These are phyloP conservation scores for Amanita exitialis DNA, from an alignment of 768 basidiomycete species.

Conservation along the genomic window DNA sequence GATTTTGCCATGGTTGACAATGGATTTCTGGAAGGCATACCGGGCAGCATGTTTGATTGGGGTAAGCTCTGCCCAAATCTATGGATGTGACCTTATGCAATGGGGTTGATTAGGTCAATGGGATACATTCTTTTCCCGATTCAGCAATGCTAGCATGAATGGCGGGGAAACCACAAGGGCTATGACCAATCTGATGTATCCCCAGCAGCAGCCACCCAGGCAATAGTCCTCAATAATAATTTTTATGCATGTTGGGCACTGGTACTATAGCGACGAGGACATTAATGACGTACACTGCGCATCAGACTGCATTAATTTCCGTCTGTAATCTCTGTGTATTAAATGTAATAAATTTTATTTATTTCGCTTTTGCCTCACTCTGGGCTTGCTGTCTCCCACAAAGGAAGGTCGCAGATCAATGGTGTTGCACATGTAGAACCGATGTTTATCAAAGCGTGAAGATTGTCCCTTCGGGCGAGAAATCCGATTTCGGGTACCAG, in stretches of 20 bases:
- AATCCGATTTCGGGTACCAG: no score
- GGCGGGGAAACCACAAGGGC: slow-evolving; percentile 30
- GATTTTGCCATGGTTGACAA: slow-evolving; percentile 59
- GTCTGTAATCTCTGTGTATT: background rate
- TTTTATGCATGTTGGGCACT: background rate
- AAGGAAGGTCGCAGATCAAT: background rate
- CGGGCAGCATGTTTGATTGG: slow-evolving; percentile 84
- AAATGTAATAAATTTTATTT: background rate
- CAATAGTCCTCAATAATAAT: slow-evolving; percentile 12
- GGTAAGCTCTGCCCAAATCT: slow-evolving; percentile 29
- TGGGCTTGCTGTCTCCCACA: background rate
- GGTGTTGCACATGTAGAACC: no score
- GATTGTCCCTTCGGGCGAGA: no score
- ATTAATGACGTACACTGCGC: background rate
- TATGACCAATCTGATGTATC: slow-evolving; percentile 14
- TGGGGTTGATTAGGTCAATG: slow-evolving; percentile 49
- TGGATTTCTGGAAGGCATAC: slow-evolving; percentile 69
- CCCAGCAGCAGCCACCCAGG: slow-evolving; percentile 13
- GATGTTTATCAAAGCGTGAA: no score
- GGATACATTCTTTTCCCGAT: slow-evolving; percentile 72
- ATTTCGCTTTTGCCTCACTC: no score
- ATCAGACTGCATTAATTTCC: background rate
- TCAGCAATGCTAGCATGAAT: slow-evolving; percentile 22
- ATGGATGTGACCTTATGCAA: slow-evolving; percentile 2
- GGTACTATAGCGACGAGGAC: background rate